Evolutionary conservation across 2,329 filamentous ascomycete species (phyloP), one percentile per base, ranked within the genome.

Genomic region (Trichoderma hamatum): DNA sequence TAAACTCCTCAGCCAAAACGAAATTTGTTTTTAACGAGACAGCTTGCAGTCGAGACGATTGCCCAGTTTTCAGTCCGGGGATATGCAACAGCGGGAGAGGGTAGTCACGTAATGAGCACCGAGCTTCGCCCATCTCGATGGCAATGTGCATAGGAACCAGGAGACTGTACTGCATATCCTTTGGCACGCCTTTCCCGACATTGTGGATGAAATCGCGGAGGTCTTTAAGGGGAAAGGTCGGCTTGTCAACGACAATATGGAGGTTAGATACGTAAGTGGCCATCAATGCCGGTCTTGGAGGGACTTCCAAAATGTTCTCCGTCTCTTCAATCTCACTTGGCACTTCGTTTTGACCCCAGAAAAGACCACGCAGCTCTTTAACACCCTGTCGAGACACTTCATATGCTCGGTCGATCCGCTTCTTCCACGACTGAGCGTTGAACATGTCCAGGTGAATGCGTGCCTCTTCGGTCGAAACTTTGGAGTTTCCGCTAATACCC

Each of bases 131-230:
- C 89, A 97, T 94, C 70, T 92, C 92, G 71, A 99, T 86, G 72
- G 93, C 90, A 2, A 99, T 85, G 78, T 92, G 92, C 90, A 97
- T 93, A 0, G 96, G 96, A 13, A 99, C 84, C 21, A 99, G 85
- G 24, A 99, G 84, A 11, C 93, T 90, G 78, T 98, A 99, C 75
- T 95, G 84, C 87, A 94, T 99, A 75, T 96, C 90, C 71, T 89
- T 85, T 1, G 96, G 96, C 89, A 99, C 96, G 1, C 96, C 96
- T 81, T 99, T 99, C n/a, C 96, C 96, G 69, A 98, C 90, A 59
- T 89, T 88, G 76, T 97, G 87, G 30, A 99, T 83, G 77, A 97
- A 99, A 19, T 91, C 87, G 0, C 95, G 92, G 67, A 95, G 88
- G 14, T 97, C 90, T 3, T 88, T 84, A 70, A 97, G 83, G 0